These are phyloP conservation scores for Xerophyta viscosa DNA, from an alignment of 106 monocot species.

Conservation along the genomic window DNA sequence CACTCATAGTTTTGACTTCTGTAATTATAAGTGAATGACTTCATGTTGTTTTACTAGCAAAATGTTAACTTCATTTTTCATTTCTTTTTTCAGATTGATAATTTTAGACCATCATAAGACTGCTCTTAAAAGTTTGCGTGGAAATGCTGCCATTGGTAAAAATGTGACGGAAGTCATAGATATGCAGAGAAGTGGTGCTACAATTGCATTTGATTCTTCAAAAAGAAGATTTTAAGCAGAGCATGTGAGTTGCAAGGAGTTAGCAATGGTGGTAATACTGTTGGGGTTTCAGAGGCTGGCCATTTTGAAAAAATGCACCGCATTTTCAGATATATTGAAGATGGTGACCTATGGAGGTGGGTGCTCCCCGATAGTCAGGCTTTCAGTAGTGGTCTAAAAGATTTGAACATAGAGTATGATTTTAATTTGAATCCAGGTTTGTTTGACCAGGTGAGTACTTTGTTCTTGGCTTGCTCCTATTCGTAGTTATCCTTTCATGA, in stretches of 20 bases:
- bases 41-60: no score
- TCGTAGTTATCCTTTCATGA: no score
- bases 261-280: slow-evolving; percentile 1
- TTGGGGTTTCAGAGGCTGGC: slow-evolving; percentile 21
- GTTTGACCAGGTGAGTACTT: slow-evolving; percentile 60
- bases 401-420: slow-evolving; percentile 72
- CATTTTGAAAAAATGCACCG: slow-evolving; percentile 43
- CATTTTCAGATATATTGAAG: slow-evolving; percentile 80
- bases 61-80: not conserved
- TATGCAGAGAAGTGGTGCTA: slow-evolving; percentile 89
- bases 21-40: no score
- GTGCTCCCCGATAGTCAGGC: slow-evolving; percentile 74
- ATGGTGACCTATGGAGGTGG: slow-evolving; percentile 97
- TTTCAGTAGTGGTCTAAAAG: slow-evolving; percentile 81
- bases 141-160: slow-evolving; percentile 20
- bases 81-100: slow-evolving; percentile 51
- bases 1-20: no score
- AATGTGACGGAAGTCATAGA: slow-evolving; percentile 83
- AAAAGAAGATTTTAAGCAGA: slow-evolving; percentile 34
- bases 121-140: slow-evolving; percentile 55
- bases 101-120: slow-evolving; percentile 98
- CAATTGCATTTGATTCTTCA: slow-evolving; percentile 85
- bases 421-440: slow-evolving; percentile 53
- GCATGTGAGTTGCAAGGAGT: slow-evolving; percentile 4
- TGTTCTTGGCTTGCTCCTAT: not conserved